Conservation (phyloP, 257 asterid genomes). For the Gentiana dahurica region DNA sequence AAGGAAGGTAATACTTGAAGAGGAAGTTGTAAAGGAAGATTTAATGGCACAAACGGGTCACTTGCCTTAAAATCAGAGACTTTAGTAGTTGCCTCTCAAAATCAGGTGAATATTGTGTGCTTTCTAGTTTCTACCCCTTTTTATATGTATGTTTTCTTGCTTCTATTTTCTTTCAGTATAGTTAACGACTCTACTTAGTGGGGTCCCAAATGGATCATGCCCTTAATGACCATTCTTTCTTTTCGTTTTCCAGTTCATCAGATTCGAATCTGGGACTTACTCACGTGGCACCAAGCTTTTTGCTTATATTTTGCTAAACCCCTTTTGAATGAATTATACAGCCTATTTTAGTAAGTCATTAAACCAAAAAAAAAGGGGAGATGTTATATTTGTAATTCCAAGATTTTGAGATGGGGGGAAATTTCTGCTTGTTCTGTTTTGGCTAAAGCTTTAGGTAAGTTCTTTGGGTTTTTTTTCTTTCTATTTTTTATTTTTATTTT, state of each 20-base stretch:
- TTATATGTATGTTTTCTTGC: slow-evolving; percentile 13
- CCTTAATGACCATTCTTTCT: too few relatives aligned
- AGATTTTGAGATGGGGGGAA: background rate
- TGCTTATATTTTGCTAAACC: background rate
- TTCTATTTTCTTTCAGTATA: slow-evolving; percentile 13
- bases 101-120: slow-evolving; percentile 51
- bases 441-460: background rate
- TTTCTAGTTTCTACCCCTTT: slow-evolving; percentile 9
- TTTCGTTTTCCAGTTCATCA: too few relatives aligned
- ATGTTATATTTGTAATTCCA: background rate
- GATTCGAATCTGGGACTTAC: too few relatives aligned
- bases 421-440: background rate
- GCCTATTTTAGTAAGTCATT: slow-evolving; percentile 14
- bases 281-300: too few relatives aligned
- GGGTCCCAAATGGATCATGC: too few relatives aligned
- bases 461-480: slow-evolving; percentile 1
- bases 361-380: slow-evolving; percentile 10
- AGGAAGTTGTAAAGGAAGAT: slow-evolving; percentile 8
- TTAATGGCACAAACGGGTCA: slow-evolving; percentile 56
- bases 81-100: slow-evolving; percentile 36
- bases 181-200: slow-evolving; percentile 1
- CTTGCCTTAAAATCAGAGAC: slow-evolving; percentile 24
- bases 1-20: background rate
- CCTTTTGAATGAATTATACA: slow-evolving; percentile 3
- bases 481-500: background rate